Evolutionary conservation across 805 yeast genomes (phyloP), one percentile per base, ranked within the genome.

Genomic region (Kockiozyma suomiensis): DNA sequence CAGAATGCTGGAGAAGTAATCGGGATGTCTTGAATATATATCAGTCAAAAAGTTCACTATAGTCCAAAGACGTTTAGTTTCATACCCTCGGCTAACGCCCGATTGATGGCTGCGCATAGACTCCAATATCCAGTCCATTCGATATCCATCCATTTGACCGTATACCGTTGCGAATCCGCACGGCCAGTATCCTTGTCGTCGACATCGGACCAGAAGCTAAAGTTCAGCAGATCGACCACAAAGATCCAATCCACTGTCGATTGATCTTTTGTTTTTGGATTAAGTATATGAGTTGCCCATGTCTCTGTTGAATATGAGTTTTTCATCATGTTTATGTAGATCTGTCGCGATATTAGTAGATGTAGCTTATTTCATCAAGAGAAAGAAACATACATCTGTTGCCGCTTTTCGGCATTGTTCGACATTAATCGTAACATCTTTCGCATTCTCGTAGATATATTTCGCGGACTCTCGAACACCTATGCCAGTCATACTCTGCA

Each of bases 91-190:
- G 72, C 76, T 25, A 78, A 59, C 0, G 80, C 80, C n/a, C 77
- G 64, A 63, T 78, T 74, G 17, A 78, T 68, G 12, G 78, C 77
- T 0, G 81, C 81, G 15, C 71, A 74, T 25, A 78, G 67, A 52
- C 79, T 75, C 81, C 81, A 77, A 67, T 78, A 78, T 10, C 81
- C 81, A 0, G 81, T 78, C 68, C 75, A 78, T 28, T 26, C 40
- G 19, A 61, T 40, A 19, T 71, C 75, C 2, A 72, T 58, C 64
- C 72, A 78, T 12, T 59, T 58, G 8, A 78, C 76, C 4, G 77
- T 61, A 60, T 60, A 78, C 19, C 78, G 59, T 40, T 68, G 63
- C 4, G 72, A 52, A n/a, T 64, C 66, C 1, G 72, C 32, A 12
- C 53, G 50, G 1, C 77, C 77, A 10, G 72, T 61, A 55, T 74